phyloP scores from a whole-genome alignment of 257 asterid species.

The Ophiorrhiza pumila region DNA sequence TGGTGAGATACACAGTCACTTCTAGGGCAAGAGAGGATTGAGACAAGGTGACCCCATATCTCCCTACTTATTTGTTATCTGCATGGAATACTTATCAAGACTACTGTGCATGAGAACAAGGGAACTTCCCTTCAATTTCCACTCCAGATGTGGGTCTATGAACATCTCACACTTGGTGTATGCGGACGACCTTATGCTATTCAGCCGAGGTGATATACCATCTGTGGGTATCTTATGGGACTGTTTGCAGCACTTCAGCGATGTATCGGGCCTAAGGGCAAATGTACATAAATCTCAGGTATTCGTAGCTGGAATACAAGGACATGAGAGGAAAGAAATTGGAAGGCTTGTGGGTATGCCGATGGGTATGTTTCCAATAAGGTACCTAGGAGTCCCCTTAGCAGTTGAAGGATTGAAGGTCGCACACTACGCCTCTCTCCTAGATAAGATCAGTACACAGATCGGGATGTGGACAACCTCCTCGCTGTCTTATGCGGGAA shows the following conservation, averaged over 20 bases:
- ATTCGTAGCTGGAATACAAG: background rate
- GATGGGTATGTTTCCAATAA: background rate
- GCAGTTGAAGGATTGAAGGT: background rate
- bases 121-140: background rate
- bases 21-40: background rate
- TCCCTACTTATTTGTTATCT: background rate
- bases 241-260: background rate
- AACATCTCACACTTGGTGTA: background rate
- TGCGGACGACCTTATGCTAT: slow-evolving; percentile 2
- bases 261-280: background rate
- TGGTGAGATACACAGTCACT: background rate
- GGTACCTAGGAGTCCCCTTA: background rate
- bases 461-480: background rate
- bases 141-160: background rate
- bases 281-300: background rate
- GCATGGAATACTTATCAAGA: slow-evolving; percentile 5
- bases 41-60: slow-evolving; percentile 9
- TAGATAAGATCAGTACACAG: background rate
- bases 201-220: background rate
- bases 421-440: background rate
- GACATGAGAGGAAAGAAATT: background rate
- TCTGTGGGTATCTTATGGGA: background rate
- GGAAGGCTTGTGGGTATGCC: background rate
- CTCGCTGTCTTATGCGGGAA: background rate
- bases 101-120: background rate